Conservation (phyloP, 1,284 basidiomycete genomes). For the Psilocybe mexicana region DNA sequence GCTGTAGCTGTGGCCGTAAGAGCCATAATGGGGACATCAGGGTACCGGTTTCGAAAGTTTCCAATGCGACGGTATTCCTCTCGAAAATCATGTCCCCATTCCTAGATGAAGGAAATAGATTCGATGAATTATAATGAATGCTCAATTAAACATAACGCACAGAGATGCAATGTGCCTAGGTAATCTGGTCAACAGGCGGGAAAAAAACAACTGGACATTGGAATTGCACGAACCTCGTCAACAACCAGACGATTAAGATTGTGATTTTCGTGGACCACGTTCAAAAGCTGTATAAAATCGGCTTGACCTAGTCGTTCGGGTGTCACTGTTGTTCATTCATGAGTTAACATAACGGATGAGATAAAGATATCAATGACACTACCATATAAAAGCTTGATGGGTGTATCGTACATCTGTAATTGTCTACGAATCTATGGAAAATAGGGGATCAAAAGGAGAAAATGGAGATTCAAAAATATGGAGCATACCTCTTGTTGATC, state of each 20-base stretch:
- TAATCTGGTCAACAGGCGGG: neutral
- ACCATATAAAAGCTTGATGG: slow-evolving; percentile 74
- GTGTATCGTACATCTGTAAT: slow-evolving; percentile 60
- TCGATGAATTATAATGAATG: neutral
- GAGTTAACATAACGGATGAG: neutral
- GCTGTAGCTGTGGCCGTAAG: slow-evolving; percentile 78
- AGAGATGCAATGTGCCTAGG: slow-evolving; percentile 84
- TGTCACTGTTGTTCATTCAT: slow-evolving; percentile 39
- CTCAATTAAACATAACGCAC: slow-evolving; percentile 35
- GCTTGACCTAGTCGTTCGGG: slow-evolving; percentile 70
- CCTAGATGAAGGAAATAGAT: slow-evolving; percentile 40
- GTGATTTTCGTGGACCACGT: slow-evolving; percentile 49
- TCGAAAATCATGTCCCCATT: slow-evolving; percentile 86
- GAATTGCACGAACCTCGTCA: slow-evolving; percentile 64
- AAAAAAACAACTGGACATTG: neutral
- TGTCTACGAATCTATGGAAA: slow-evolving; percentile 61
- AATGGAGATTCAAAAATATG: slow-evolving; percentile 16
- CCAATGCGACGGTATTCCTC: slow-evolving; percentile 73
- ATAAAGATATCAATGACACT: slow-evolving; percentile 18
- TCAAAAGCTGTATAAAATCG: slow-evolving; percentile 56
- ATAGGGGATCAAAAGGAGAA: neutral
- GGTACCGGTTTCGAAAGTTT: slow-evolving; percentile 67
- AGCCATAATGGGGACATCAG: slow-evolving; percentile 79
- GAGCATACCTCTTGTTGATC: slow-evolving; percentile 57
- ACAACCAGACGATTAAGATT: slow-evolving; percentile 74